Evolutionary conservation across 768 basidiomycete genomes (phyloP).

Genomic region (Suillus hirtellus): DNA sequence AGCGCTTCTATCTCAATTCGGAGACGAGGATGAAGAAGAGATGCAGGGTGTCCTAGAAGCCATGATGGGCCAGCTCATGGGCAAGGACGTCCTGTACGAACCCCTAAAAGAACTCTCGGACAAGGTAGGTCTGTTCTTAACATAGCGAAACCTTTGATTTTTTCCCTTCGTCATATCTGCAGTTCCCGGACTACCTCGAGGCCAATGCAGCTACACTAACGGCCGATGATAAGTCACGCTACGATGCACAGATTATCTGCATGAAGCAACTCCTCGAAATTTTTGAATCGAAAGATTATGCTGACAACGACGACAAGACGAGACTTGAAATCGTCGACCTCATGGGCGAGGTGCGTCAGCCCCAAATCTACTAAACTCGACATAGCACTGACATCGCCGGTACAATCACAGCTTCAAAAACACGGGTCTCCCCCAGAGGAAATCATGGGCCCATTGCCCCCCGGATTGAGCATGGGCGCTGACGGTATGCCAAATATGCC

Average conservation of each 20-base stretch:
- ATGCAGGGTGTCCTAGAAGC: constrained; percentile 70
- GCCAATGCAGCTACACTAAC: constrained; percentile 55
- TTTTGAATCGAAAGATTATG: constrained; percentile 64
- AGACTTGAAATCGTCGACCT: constrained; percentile 57
- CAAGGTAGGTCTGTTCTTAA: constrained; percentile 45
- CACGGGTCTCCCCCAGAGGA: constrained; percentile 78
- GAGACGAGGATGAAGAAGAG: constrained; percentile 47
- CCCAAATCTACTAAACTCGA: neutral
- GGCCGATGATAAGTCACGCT: constrained; percentile 60
- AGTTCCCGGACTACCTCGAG: constrained; percentile 80
- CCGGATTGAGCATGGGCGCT: constrained; percentile 56
- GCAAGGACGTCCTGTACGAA: constrained; percentile 32
- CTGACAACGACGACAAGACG: constrained; percentile 51
- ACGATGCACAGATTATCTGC: constrained; percentile 56
- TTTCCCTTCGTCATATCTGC: neutral
- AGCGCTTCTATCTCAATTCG: constrained; percentile 51
- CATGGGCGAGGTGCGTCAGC: constrained; percentile 67
- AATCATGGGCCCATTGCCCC: constrained; percentile 81
- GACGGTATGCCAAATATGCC: constrained; percentile 56
- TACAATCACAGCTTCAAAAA: constrained; percentile 64
- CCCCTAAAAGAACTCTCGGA: constrained; percentile 79
- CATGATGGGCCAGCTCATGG: constrained; percentile 47
- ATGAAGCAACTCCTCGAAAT: constrained; percentile 59
- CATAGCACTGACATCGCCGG: neutral
- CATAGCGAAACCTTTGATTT: constrained; percentile 2